phyloP scores from a whole-genome alignment of 2,329 filamentous ascomycete genomes.

The Cordyceps farinosa region DNA sequence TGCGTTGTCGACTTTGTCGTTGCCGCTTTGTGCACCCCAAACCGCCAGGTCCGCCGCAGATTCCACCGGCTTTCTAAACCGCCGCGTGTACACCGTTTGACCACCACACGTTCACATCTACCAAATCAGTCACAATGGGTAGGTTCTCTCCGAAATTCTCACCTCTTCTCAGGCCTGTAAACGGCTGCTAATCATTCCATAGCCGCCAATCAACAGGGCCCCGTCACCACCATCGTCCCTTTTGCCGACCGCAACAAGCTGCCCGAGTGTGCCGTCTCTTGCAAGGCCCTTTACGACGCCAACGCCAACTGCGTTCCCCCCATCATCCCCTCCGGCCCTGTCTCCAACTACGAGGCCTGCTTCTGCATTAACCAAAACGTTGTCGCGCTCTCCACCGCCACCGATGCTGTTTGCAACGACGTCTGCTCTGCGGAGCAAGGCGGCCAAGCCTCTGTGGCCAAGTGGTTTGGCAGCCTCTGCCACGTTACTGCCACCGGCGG shows the following conservation, averaged over 20 bases:
- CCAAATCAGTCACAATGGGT: slow-evolving; percentile 15
- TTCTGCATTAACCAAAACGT: slow-evolving; percentile 68
- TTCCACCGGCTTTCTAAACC: neutral
- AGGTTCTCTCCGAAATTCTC: neutral
- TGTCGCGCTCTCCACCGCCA: slow-evolving; percentile 52
- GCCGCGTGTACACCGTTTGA: neutral
- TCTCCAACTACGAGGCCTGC: slow-evolving; percentile 60
- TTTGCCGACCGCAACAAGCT: slow-evolving; percentile 45
- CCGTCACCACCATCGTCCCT: slow-evolving; percentile 52
- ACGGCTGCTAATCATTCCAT: neutral
- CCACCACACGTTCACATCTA: neutral
- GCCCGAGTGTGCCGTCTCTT: slow-evolving; percentile 59
- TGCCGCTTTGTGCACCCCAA: neutral
- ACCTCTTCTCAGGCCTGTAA: no score
- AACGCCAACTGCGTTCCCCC: slow-evolving; percentile 68
- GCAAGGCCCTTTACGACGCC: slow-evolving; percentile 62
- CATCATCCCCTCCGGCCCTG: slow-evolving; percentile 43
- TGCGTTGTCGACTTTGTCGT: neutral
- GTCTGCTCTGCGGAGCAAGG: slow-evolving; percentile 46
- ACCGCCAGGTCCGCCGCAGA: neutral
- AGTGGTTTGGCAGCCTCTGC: slow-evolving; percentile 71
- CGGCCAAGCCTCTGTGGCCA: slow-evolving; percentile 54
- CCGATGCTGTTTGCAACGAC: slow-evolving; percentile 58
- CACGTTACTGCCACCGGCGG: slow-evolving; percentile 34
- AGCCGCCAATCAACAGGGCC: neutral